A percentile compares a stretch with the other conserved stretches of the same genome.
Evolutionary conservation across 1,284 basidiomycete genomes (phyloP).

Genomic region (Quambalaria eucalypti): DNA sequence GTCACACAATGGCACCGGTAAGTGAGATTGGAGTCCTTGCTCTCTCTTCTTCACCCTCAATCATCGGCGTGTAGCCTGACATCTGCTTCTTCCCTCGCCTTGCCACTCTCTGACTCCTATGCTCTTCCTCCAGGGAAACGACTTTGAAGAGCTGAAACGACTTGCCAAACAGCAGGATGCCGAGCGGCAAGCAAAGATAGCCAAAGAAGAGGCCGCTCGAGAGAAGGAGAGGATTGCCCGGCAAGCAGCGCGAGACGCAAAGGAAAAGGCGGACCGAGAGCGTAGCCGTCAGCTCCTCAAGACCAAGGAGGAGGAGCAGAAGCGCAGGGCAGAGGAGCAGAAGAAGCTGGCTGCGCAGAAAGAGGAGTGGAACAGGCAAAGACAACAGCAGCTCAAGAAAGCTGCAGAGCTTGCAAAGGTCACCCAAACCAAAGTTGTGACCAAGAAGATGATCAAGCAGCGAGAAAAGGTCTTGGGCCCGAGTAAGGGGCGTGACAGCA

Average conservation of each 20-base stretch:
- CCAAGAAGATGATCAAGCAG: slow-evolving; percentile 5
- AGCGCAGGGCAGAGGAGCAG: not conserved
- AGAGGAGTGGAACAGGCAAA: not conserved
- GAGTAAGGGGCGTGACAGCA: not conserved
- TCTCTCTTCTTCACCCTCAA: no score
- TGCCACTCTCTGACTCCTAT: not conserved
- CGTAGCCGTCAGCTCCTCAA: not conserved
- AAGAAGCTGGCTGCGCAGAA: not conserved
- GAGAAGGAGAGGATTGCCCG: not conserved
- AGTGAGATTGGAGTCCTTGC: no score
- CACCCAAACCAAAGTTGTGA: not conserved
- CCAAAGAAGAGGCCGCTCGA: not conserved
- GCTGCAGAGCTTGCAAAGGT: not conserved
- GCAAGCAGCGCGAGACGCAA: not conserved
- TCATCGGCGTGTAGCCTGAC: no score
- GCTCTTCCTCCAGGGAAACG: not conserved
- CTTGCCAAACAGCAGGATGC: not conserved
- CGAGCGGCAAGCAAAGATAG: not conserved
- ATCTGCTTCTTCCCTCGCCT: no score
- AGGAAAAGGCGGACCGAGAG: not conserved
- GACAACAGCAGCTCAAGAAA: not conserved
- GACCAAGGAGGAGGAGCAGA: not conserved
- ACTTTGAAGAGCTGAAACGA: not conserved
- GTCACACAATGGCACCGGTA: no score
- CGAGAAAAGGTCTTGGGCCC: slow-evolving; percentile 7